Evolutionary conservation across 345 rosid genomes (phyloP).

Genomic region (Turnera subulata): DNA sequence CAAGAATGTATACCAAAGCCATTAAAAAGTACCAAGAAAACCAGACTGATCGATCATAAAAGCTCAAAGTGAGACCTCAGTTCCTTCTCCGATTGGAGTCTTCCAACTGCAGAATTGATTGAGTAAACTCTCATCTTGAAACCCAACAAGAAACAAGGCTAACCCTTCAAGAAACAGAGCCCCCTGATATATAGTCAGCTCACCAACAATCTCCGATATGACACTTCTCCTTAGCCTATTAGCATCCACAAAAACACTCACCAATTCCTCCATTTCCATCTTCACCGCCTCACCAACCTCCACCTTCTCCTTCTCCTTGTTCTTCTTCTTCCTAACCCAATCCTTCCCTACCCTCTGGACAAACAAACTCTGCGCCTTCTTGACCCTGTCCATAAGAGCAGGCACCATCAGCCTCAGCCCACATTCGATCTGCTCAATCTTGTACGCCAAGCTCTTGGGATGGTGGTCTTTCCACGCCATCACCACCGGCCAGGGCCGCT

Average conservation of each 20-base stretch:
- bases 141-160: slow-evolving; percentile 76
- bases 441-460: slow-evolving; percentile 27
- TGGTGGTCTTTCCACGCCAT: slow-evolving; percentile 71
- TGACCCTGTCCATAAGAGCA: slow-evolving; percentile 38
- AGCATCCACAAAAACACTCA: slow-evolving; percentile 56
- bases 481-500: slow-evolving; percentile 34
- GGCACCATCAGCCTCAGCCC: slow-evolving; percentile 83
- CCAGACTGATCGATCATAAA: too few relatives aligned
- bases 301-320: slow-evolving; percentile 14
- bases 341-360: slow-evolving; percentile 41
- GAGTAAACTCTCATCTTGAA: slow-evolving; percentile 46
- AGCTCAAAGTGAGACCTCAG: too few relatives aligned
- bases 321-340: slow-evolving; percentile 36
- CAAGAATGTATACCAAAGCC: too few relatives aligned
- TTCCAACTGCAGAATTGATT: slow-evolving; percentile 39
- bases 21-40: too few relatives aligned
- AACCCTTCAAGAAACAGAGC: slow-evolving; percentile 83
- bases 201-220: slow-evolving; percentile 60
- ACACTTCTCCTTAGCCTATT: slow-evolving; percentile 70
- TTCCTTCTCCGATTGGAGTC: background rate
- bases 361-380: slow-evolving; percentile 44
- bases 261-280: slow-evolving; percentile 63
- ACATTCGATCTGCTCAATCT: slow-evolving; percentile 74
- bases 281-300: slow-evolving; percentile 40
- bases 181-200: slow-evolving; percentile 51